Base-by-base conservation (phyloP, 2,329 filamentous ascomycete species). In the Sphaerulina vaccinii region DNA sequence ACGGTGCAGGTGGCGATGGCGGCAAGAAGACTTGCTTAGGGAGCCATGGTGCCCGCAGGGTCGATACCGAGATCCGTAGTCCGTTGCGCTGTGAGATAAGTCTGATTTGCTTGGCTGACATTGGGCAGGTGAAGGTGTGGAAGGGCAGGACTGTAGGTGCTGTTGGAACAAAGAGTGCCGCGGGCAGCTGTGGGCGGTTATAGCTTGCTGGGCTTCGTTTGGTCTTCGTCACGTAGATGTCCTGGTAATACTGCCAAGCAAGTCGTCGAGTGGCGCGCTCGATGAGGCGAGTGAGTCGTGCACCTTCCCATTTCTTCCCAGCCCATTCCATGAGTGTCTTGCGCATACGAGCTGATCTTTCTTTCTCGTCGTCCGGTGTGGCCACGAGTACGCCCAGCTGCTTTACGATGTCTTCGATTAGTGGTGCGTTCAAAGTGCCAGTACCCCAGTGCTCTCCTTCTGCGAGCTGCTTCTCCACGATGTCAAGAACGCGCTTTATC, bases 111-210 rank as follows among this genome's bases (percentile, higher is more conserved):
- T 88, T 90, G 3, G 93, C 90, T 5, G 89, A 90, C 59, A 99
- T 77, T 0, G 93, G 93, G 59, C 88, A 96, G 1, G 93, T 99
- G 65, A 99, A 99, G 0, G 93, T 97, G 69, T 99, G 93, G 66
- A 99, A 99, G 0, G 93, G 93, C 1, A 99, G 78, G 1, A 99
- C 91, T 0, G 93, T 99, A 2, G 93, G 93, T 5, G 93, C 92
- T 23, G 88, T 84, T 3, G 93, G 93, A 8, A 95, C 80, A 1
- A 87, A 81, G 24, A 99, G 76, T 36, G 79, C 80, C 2, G 78
- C 71, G 3, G 92, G 93, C 9, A 95, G 75, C 54, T 83, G 84
- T 9, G 89, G 88, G 45, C 93, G 79, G 27, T 75, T 73, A 68
- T 96, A 96, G 59, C 73, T 77, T 9, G 77, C 77, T 5, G 73